Evolutionary conservation across 495 filamentous ascomycete species (phyloP).

Genomic region (Podospora tetraspora): DNA sequence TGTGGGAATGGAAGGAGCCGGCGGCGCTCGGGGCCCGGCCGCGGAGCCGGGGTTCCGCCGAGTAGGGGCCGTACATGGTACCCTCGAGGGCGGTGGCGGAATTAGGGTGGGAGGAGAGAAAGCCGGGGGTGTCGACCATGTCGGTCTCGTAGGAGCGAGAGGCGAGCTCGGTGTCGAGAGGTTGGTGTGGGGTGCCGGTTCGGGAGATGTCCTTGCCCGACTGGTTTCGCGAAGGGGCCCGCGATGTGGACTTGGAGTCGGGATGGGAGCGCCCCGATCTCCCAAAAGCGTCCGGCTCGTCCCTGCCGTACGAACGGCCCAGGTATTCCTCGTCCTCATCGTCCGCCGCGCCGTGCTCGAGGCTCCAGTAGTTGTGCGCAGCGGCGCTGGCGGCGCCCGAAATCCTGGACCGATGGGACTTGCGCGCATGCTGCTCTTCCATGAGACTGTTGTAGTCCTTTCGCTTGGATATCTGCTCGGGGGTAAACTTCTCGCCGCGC

Average conservation of each 20-base stretch:
- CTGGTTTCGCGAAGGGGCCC: constrained; percentile 40
- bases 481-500: constrained; percentile 52
- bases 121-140: constrained; percentile 37
- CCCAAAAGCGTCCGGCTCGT: constrained; percentile 20
- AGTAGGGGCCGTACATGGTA: constrained; percentile 68
- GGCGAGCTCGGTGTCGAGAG: constrained; percentile 40
- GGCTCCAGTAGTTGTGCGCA: constrained; percentile 61
- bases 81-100: constrained; percentile 60
- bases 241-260: constrained; percentile 37
- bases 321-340: constrained; percentile 47
- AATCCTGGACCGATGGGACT: constrained; percentile 39
- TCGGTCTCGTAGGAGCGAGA: constrained; percentile 37
- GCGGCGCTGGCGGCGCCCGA: constrained; percentile 32
- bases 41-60: constrained; percentile 47
- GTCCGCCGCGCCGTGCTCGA: constrained; percentile 70
- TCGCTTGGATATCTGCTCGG: constrained; percentile 64
- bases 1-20: constrained; percentile 57
- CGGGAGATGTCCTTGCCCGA: constrained; percentile 43
- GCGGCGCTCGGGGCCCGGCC: constrained; percentile 57
- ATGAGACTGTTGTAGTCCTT: constrained; percentile 55
- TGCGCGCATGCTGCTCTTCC: constrained; percentile 50
- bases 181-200: constrained; percentile 36
- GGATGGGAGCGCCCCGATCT: constrained; percentile 18
- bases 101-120: constrained; percentile 43
- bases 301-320: constrained; percentile 30